Evolutionary conservation across 176 grass and related monocot species (phyloP).

Genomic region (Aegilops sharonensis): DNA sequence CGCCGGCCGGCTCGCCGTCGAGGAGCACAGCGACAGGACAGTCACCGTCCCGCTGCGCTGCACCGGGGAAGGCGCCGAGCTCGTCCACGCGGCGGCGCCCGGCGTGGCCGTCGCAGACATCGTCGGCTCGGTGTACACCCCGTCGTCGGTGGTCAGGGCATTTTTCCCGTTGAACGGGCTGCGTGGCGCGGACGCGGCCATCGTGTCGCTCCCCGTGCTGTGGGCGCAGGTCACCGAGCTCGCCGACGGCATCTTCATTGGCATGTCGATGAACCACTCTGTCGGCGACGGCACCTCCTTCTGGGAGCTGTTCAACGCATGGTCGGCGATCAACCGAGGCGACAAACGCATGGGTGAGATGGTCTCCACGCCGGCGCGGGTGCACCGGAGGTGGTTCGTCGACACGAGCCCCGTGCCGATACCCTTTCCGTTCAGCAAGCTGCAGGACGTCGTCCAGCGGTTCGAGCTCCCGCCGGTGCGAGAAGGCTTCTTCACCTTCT

Average conservation of each 20-base stretch:
- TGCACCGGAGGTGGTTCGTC: background rate
- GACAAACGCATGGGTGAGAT: background rate
- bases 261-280: constrained; percentile 38
- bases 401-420: background rate
- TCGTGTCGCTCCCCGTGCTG: background rate
- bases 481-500: background rate
- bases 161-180: background rate
- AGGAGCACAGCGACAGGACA: background rate
- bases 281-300: constrained; percentile 14
- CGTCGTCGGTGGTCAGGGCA: background rate
- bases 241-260: constrained; percentile 25
- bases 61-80: background rate
- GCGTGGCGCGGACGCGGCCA: background rate
- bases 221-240: constrained; percentile 39
- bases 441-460: background rate
- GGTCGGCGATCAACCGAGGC: constrained; percentile 40
- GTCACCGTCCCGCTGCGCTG: background rate
- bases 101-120: background rate
- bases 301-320: constrained; percentile 42
- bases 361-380: background rate
- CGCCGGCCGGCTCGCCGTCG: background rate
- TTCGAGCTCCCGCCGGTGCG: background rate
- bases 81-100: background rate
- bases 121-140: background rate
- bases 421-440: background rate